Evolutionary conservation across 2,329 filamentous ascomycete genomes (phyloP).

Genomic region (Delphinella strobiligena): DNA sequence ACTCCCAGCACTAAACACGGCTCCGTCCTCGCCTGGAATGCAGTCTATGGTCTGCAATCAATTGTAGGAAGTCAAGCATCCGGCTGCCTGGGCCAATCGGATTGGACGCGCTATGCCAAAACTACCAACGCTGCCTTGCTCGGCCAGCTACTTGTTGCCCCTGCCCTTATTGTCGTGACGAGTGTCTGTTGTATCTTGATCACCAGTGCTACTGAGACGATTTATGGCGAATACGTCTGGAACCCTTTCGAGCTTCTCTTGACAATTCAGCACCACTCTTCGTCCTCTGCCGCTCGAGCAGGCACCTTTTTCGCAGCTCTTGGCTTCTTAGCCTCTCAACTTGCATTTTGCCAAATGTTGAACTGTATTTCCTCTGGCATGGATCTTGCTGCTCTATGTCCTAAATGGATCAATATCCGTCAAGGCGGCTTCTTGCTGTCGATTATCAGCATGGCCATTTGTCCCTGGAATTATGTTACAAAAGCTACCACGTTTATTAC

Average conservation of each 20-base stretch:
- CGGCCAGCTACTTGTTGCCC: conserved; percentile 20
- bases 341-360: conserved; percentile 33
- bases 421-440: conserved; percentile 40
- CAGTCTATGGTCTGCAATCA: conserved; percentile 19
- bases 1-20: background rate
- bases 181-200: conserved; percentile 26
- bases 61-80: conserved; percentile 19
- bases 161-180: conserved; percentile 26
- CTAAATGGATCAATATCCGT: conserved; percentile 44
- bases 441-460: conserved; percentile 32
- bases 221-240: conserved; percentile 23
- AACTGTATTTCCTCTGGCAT: conserved; percentile 42
- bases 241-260: conserved; percentile 27
- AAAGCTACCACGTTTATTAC: conserved; percentile 35
- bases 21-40: conserved; percentile 16
- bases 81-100: conserved; percentile 20
- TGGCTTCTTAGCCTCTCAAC: conserved; percentile 33
- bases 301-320: conserved; percentile 35
- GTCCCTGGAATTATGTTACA: conserved; percentile 41
- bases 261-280: conserved; percentile 21
- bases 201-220: conserved; percentile 21
- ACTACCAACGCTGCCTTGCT: conserved; percentile 18
- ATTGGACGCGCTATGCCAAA: conserved; percentile 23
- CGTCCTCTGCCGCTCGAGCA: conserved; percentile 24
- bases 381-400: conserved; percentile 42